Evolutionary conservation across 371 early-diverging fungal genomes (phyloP).

Genomic region (Haplosporangium sp.): DNA sequence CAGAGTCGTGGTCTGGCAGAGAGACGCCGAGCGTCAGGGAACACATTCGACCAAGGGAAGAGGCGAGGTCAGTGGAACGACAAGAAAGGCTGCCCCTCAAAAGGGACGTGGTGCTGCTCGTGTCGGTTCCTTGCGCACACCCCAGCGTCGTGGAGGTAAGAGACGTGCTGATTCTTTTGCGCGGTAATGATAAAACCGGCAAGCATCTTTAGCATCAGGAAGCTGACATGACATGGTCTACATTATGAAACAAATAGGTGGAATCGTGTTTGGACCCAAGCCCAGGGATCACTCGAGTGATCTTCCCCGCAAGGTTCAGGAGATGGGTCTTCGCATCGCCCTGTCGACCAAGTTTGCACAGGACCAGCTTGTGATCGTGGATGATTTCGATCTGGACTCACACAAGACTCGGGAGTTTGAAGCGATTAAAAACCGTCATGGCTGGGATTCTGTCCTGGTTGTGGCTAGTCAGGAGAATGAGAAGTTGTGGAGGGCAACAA

Average conservation of each 20-base stretch:
- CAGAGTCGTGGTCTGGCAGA: constrained; percentile 88
- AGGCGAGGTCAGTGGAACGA: constrained; percentile 87
- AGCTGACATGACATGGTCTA: neutral
- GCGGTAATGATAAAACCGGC: too few species aligned
- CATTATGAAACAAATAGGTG: constrained; percentile 64
- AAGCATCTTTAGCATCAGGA: neutral
- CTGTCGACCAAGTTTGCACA: constrained; percentile 91
- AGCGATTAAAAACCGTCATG: constrained; percentile 60
- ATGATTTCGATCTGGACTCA: constrained; percentile 68
- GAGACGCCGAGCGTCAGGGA: constrained; percentile 85
- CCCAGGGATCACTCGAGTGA: constrained; percentile 87
- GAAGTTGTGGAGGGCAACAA: constrained; percentile 73
- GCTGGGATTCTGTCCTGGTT: constrained; percentile 65
- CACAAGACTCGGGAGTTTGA: constrained; percentile 70
- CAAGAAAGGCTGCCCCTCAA: constrained; percentile 85
- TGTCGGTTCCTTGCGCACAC: constrained; percentile 87
- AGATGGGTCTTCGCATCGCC: constrained; percentile 84
- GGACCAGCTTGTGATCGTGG: constrained; percentile 88
- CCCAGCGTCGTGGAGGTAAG: constrained; percentile 90
- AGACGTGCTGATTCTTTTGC: neutral
- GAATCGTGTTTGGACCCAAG: constrained; percentile 88
- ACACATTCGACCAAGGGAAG: constrained; percentile 86
- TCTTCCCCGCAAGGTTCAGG: constrained; percentile 88
- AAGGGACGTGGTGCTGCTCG: constrained; percentile 95
- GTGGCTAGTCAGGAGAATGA: constrained; percentile 61